Conservation (phyloP, 2,329 filamentous ascomycete genomes). For the Calcarisporium arbuscula region DNA sequence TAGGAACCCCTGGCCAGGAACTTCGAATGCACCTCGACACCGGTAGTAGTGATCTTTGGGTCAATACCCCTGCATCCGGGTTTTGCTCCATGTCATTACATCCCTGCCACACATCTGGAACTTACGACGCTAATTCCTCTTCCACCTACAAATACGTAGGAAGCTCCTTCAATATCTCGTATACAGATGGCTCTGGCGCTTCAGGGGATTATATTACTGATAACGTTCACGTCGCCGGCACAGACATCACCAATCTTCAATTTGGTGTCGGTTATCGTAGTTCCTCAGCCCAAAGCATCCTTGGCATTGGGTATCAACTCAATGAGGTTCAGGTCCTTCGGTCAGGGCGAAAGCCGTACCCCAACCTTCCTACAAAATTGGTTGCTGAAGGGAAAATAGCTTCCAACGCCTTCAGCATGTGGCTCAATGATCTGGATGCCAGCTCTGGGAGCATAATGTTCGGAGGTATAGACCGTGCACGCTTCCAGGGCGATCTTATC, state of each 20-base stretch:
- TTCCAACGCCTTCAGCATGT: slow-evolving; percentile 66
- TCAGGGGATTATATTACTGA: slow-evolving; percentile 76
- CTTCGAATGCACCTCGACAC: slow-evolving; percentile 59
- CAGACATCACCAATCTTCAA: slow-evolving; percentile 51
- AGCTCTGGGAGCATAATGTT: slow-evolving; percentile 65
- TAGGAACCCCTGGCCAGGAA: slow-evolving; percentile 55
- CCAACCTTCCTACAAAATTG: slow-evolving; percentile 64
- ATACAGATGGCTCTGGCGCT: slow-evolving; percentile 75
- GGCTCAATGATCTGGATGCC: slow-evolving; percentile 65
- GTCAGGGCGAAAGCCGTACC: slow-evolving; percentile 48
- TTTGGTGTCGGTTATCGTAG: slow-evolving; percentile 68
- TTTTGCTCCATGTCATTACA: slow-evolving; percentile 46
- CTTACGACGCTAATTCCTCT: slow-evolving; percentile 64
- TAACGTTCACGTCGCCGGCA: slow-evolving; percentile 53
- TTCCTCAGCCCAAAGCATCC: slow-evolving; percentile 60
- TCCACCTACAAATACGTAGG: slow-evolving; percentile 71
- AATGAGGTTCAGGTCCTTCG: slow-evolving; percentile 71
- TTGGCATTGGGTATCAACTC: slow-evolving; percentile 75
- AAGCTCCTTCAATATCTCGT: slow-evolving; percentile 78
- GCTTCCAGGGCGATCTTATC: slow-evolving; percentile 55
- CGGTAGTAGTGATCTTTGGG: slow-evolving; percentile 64
- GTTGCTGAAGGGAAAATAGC: slow-evolving; percentile 53
- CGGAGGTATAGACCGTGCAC: slow-evolving; percentile 64
- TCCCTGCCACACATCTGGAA: slow-evolving; percentile 56
- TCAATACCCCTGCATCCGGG: slow-evolving; percentile 57